These are phyloP conservation scores for Epipyxis sp. DNA, from an alignment of 108 stramenopile species.

Conservation along the genomic window DNA sequence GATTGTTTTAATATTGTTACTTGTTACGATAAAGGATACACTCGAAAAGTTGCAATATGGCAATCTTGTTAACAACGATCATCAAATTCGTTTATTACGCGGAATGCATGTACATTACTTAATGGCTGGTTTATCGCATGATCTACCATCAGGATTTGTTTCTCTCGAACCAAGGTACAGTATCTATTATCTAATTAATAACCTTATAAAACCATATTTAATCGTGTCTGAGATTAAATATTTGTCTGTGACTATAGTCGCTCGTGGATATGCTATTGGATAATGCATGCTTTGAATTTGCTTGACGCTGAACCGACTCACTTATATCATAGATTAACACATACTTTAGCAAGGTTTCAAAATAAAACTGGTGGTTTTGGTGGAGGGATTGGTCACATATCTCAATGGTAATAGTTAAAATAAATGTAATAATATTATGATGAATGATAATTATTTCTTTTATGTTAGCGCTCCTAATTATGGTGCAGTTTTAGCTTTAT, in stretches of 20 bases:
- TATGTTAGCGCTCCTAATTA: conserved; percentile 95
- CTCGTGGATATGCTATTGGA: conserved; percentile 96
- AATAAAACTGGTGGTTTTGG: conserved; percentile 80
- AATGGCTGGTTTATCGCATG: conserved; percentile 35
- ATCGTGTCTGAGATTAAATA: too few relatives aligned
- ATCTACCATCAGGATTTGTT: conserved; percentile 62
- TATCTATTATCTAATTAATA: too few relatives aligned
- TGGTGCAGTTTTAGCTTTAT: conserved; percentile 62
- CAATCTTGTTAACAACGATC: conserved; percentile 7
- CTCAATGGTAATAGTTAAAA: too few relatives aligned
- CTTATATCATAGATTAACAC: conserved; percentile 57
- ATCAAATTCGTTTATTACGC: conserved; percentile 48
- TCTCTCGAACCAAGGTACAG: conserved; percentile 84
- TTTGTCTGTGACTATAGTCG: too few relatives aligned
- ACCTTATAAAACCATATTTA: conserved; percentile 11
- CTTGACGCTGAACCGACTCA: conserved; percentile 51
- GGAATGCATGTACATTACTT: conserved; percentile 54
- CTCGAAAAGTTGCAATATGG: not conserved
- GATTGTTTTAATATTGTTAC: too few relatives aligned
- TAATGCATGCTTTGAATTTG: conserved; percentile 81
- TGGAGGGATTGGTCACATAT: conserved; percentile 83
- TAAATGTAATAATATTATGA: too few relatives aligned
- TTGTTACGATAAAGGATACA: not conserved
- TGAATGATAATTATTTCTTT: too few relatives aligned
- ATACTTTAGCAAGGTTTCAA: conserved; percentile 64